Conservation (phyloP, 441 rosid genomes). For the Adansonia madagascariensis region DNA sequence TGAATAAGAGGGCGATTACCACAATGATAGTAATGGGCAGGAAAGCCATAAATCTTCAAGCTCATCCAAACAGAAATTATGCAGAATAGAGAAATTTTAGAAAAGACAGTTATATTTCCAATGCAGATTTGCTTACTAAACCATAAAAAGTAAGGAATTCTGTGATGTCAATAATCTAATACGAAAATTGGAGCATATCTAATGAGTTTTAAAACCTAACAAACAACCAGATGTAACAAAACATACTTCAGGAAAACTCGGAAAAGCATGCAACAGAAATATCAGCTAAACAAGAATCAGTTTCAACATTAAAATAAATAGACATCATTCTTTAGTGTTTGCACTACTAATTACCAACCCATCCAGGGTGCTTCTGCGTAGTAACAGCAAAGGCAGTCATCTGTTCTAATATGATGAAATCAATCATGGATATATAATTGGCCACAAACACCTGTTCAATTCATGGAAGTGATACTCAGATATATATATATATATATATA, state of each 20-base stretch:
- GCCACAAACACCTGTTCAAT: conserved; percentile 85
- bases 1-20: background rate
- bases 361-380: conserved; percentile 99
- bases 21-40: background rate
- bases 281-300: background rate
- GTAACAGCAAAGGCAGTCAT: conserved; percentile 97
- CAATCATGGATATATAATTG: conserved; percentile 98
- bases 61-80: background rate
- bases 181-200: background rate
- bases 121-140: background rate
- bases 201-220: background rate
- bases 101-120: background rate
- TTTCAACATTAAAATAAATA: conserved; percentile 2
- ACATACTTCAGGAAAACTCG: background rate
- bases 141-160: background rate
- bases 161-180: background rate
- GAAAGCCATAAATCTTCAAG: conserved; percentile 4
- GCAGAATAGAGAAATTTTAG: background rate
- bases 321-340: background rate
- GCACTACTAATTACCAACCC: conserved; percentile 82
- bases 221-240: background rate
- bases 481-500: too few relatives aligned
- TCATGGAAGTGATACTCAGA: conserved; percentile 28
- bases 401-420: conserved; percentile 90
- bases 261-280: background rate